Evolutionary conservation across 345 rosid species (phyloP), one percentile per base, ranked within the genome.

Genomic region (Lenwebbia sp.): DNA sequence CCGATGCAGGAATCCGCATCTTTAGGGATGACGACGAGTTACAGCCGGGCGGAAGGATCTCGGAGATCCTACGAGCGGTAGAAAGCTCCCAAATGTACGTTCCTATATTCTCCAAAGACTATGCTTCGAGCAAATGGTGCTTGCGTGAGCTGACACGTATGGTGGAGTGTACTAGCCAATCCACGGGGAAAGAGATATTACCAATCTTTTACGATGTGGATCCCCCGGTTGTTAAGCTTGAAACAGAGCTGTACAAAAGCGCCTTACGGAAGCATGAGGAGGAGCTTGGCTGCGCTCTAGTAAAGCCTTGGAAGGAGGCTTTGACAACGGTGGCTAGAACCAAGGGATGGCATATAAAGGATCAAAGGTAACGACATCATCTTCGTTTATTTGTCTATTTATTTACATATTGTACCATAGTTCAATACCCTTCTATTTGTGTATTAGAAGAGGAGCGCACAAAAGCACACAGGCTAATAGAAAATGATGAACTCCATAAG

Each of bases 331-430:
- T 28, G 40, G 74, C 74, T 28, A 4, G 22, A 28, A 30, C 14
- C 75, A 62, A 30, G 40, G 75, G 40, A 30, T 62, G 75, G 41
- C 19, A 17, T 62, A 6, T 62, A 3, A 62, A 30, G 30, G 75
- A 9, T 30, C 21, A 62, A 30, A 14, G 41, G 75, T 62, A 62
- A 1, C 2, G 5, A 62, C 40, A 7, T 30, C 2, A 62, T 30
- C 75, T 62, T 62, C 40, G 6, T 62, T 58, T 58, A 58, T 58
- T n/a, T 58, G 2, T n/a, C 75, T 15, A 17, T 28, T 0, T 3
- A 30, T 4, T 3, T 30, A 4, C 7, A 4, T 62, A 0, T 6
- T 13, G 40, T 5, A 14, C 3, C 15, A 30, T 0, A 1, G 5
- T 3, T 15, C 0, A 40, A 7, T 60, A 17, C 6, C 55, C 8